These are phyloP conservation scores for Gracilaria gracilis DNA, from an alignment of 23 red algal species.

Conservation along the genomic window DNA sequence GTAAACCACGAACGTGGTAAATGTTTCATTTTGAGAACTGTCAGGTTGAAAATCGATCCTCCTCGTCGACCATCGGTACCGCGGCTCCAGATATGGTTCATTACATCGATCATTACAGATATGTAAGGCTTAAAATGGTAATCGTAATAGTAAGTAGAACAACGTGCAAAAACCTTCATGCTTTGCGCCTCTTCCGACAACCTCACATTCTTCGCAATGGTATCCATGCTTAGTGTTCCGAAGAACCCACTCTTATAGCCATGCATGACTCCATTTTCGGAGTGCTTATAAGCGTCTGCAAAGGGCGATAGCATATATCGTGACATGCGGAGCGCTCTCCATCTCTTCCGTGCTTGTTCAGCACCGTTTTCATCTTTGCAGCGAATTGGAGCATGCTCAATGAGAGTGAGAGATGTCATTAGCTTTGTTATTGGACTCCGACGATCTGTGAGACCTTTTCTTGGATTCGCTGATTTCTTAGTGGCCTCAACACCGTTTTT, in stretches of 20 bases:
- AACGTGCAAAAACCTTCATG: no score
- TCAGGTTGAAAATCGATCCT: background rate
- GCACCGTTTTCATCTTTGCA: background rate
- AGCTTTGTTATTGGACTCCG: background rate
- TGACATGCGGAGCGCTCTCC: background rate
- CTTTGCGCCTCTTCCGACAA: no score
- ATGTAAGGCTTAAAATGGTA: background rate
- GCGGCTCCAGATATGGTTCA: conserved; percentile 25
- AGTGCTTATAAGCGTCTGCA: conserved; percentile 22
- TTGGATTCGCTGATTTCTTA: no score
- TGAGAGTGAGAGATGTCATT: conserved; percentile 21
- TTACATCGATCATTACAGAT: conserved; percentile 27
- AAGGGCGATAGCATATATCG: conserved; percentile 11
- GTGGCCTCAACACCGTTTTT: background rate
- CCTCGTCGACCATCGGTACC: conserved; percentile 17
- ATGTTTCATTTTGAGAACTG: conserved; percentile 23
- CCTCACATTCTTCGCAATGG: no score
- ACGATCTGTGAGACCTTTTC: no score
- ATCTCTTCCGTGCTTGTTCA: background rate
- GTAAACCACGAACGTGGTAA: conserved; percentile 18
- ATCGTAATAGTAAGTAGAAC: conserved; percentile 20
- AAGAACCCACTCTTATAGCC: conserved; percentile 3
- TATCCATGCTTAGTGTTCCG: background rate
- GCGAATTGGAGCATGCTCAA: background rate
- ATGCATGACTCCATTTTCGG: background rate